Percentiles rank a stretch among this genome's conserved stretches.
Conservation (phyloP, 1,284 basidiomycete genomes). For the Sporisorium iseilematis-ciliati region DNA sequence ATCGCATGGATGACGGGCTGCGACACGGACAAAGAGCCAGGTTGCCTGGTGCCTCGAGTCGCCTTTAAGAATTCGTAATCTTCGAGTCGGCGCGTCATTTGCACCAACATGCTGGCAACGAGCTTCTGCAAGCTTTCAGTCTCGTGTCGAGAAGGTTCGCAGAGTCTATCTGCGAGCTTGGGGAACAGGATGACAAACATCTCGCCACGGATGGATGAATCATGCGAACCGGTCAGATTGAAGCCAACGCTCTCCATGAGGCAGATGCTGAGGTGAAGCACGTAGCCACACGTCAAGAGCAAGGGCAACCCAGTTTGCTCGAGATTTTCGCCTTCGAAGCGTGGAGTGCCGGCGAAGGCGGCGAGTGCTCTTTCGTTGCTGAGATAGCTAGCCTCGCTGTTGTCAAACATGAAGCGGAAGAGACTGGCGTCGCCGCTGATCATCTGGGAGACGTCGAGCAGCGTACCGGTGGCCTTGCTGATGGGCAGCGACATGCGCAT, state of each 20-base stretch:
- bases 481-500: constrained; percentile 15
- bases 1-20: background rate
- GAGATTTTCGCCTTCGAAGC: constrained; percentile 12
- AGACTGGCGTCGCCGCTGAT: constrained; percentile 6
- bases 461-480: background rate
- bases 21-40: background rate
- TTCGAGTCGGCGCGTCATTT: constrained; percentile 16
- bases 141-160: background rate
- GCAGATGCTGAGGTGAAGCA: constrained; percentile 25
- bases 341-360: constrained; percentile 9
- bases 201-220: constrained; percentile 8
- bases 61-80: constrained; percentile 7
- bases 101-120: constrained; percentile 20
- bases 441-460: constrained; percentile 8
- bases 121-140: constrained; percentile 16
- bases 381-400: constrained; percentile 2
- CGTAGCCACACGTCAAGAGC: constrained; percentile 24
- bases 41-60: background rate
- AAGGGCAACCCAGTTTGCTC: constrained; percentile 20
- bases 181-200: constrained; percentile 21
- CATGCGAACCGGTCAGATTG: constrained; percentile 9
- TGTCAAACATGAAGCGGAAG: background rate
- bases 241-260: constrained; percentile 20
- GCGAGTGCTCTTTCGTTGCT: constrained; percentile 14
- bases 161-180: constrained; percentile 15